phyloP scores from a whole-genome alignment of 768 basidiomycete genomes.

The Leccinum disarticulatum region DNA sequence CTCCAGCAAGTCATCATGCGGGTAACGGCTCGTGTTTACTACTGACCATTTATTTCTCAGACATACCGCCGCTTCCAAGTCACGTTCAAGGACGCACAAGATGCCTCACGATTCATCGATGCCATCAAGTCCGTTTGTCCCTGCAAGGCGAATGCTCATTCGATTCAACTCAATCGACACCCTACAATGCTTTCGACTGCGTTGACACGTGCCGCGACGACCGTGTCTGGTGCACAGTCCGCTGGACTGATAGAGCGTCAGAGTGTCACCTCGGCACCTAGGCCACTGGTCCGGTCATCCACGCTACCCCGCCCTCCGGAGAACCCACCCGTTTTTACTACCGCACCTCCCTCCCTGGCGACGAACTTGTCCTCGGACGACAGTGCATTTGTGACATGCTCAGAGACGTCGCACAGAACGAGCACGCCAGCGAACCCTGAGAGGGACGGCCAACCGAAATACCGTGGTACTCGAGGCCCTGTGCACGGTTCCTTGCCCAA shows the following conservation, averaged over 20 bases:
- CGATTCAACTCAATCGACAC: conserved; percentile 21
- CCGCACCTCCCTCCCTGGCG: conserved; percentile 8
- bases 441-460: not conserved
- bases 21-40: not conserved
- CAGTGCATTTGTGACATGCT: conserved; percentile 25
- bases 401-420: conserved; percentile 21
- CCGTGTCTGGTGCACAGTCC: not conserved
- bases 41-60: conserved; percentile 37
- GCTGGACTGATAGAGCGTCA: conserved; percentile 4
- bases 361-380: conserved; percentile 29
- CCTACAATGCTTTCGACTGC: conserved; percentile 15
- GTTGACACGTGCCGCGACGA: conserved; percentile 21
- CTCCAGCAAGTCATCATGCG: conserved; percentile 29
- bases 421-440: conserved; percentile 4
- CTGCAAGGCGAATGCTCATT: conserved; percentile 58
- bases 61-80: conserved; percentile 76
- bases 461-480: conserved; percentile 7
- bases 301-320: not conserved
- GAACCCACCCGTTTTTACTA: not conserved
- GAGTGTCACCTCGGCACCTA: conserved; percentile 4
- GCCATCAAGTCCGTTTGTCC: conserved; percentile 69
- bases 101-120: conserved; percentile 58
- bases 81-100: conserved; percentile 52
- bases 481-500: conserved; percentile 27
- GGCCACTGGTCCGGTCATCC: conserved; percentile 3